Percentiles rank a stretch among this genome's conserved stretches.
These are phyloP conservation scores for Haplosporangium sp. DNA, from an alignment of 371 early-diverging fungal genomes.

Conservation along the genomic window DNA sequence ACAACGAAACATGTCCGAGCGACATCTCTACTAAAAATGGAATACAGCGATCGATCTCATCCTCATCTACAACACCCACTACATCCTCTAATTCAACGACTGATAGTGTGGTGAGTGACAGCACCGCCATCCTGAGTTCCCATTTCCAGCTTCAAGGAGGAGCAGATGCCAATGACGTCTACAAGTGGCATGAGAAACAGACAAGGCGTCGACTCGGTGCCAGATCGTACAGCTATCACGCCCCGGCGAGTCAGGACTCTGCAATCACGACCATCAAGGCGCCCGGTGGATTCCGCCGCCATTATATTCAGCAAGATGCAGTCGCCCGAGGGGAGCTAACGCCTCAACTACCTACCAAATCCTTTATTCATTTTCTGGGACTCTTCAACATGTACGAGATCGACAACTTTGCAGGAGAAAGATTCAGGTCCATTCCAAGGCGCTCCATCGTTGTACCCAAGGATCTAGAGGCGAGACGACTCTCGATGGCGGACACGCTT, in stretches of 20 bases:
- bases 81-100: slow-evolving; percentile 1
- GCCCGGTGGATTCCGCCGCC: slow-evolving; percentile 81
- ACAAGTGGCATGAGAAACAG: slow-evolving; percentile 64
- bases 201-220: slow-evolving; percentile 28
- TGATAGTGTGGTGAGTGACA: slow-evolving; percentile 1
- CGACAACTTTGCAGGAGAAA: slow-evolving; percentile 81
- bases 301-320: slow-evolving; percentile 68
- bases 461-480: slow-evolving; percentile 23
- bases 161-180: slow-evolving; percentile 66
- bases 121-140: slow-evolving; percentile 7
- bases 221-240: slow-evolving; percentile 45
- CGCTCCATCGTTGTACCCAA: slow-evolving; percentile 34
- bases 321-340: slow-evolving; percentile 34
- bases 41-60: background rate
- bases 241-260: slow-evolving; percentile 10
- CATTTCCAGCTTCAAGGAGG: slow-evolving; percentile 62
- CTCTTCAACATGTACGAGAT: slow-evolving; percentile 62
- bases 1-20: background rate
- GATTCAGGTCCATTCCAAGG: slow-evolving; percentile 55
- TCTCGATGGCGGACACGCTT: slow-evolving; percentile 16
- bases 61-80: slow-evolving; percentile 2
- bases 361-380: slow-evolving; percentile 80
- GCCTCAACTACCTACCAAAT: slow-evolving; percentile 56
- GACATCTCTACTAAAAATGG: background rate
- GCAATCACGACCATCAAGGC: slow-evolving; percentile 54